phyloP scores from a whole-genome alignment of 2,329 filamentous ascomycete species.

The Colletotrichum spaethianum region DNA sequence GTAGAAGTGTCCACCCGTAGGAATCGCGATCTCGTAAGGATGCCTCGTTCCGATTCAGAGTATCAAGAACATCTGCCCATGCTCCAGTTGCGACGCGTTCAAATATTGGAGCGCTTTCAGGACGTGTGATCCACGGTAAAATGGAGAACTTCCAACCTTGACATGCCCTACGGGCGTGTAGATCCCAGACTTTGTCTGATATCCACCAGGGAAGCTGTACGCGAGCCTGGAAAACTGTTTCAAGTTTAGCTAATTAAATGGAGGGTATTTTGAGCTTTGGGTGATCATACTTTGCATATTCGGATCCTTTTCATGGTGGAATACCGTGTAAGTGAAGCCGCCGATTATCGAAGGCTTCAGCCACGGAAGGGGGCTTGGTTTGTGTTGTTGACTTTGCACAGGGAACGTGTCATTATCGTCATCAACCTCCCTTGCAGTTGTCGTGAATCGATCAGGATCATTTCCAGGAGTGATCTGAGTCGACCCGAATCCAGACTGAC shows the following conservation, averaged over 20 bases:
- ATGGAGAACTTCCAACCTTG: conserved; percentile 11
- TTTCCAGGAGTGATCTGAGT: not conserved
- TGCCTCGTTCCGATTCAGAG: not conserved
- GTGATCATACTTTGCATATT: not conserved
- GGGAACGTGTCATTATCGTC: not conserved
- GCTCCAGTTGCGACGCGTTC: fast-evolving
- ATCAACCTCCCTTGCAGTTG: not conserved
- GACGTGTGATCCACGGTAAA: not conserved
- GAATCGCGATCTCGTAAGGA: not conserved
- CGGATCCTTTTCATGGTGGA: not conserved
- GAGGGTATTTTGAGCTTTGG: not conserved
- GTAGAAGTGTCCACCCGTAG: not conserved
- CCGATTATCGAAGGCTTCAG: not conserved
- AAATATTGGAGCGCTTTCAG: not conserved
- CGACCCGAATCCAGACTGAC: not conserved
- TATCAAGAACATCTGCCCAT: not conserved
- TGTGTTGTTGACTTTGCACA: not conserved
- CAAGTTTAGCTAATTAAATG: not conserved
- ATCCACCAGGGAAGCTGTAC: conserved; percentile 16
- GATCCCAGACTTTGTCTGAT: not conserved
- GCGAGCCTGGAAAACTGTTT: not conserved
- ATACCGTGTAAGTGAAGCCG: not conserved
- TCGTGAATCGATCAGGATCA: not conserved
- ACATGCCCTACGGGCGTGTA: not conserved
- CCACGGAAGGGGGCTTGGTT: not conserved